Evolutionary conservation across 2,329 filamentous ascomycete species (phyloP).

Genomic region (Fusarium sp.): DNA sequence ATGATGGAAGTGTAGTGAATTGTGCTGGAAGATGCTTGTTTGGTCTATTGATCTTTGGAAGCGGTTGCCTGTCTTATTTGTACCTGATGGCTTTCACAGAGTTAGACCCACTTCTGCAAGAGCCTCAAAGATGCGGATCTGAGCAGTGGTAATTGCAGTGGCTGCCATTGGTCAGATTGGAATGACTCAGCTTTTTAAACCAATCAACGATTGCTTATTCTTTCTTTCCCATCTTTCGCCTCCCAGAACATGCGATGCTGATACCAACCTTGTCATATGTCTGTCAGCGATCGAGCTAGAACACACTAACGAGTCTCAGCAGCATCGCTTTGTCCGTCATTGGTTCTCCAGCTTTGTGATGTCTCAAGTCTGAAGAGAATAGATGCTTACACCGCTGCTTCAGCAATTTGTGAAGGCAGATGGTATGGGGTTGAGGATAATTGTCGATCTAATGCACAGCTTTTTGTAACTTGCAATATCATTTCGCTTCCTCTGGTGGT

Average conservation of each 20-base stretch:
- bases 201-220: slow-evolving; percentile 49
- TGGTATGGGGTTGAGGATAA: no score
- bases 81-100: slow-evolving; percentile 29
- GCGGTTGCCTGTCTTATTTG: slow-evolving; percentile 45
- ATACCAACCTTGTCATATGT: slow-evolving; percentile 20
- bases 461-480: no score
- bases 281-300: slow-evolving; percentile 24
- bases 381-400: not conserved
- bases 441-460: no score
- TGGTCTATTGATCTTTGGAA: not conserved
- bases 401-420: no score
- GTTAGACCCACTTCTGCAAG: slow-evolving; percentile 31
- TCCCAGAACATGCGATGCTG: slow-evolving; percentile 35
- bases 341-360: not conserved
- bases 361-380: not conserved
- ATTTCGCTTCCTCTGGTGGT: no score
- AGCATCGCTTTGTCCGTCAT: slow-evolving; percentile 4
- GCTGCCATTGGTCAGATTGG: not conserved
- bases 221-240: slow-evolving; percentile 31
- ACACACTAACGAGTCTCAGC: slow-evolving; percentile 5
- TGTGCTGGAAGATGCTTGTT: slow-evolving; percentile 19
- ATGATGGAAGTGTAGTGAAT: not conserved
- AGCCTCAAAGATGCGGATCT: slow-evolving; percentile 10
- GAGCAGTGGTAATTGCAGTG: slow-evolving; percentile 33
- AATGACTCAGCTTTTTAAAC: accelerated